Evolutionary conservation across 192 early-diverging fungal species (phyloP).

Genomic region (Pilaira anomala): DNA sequence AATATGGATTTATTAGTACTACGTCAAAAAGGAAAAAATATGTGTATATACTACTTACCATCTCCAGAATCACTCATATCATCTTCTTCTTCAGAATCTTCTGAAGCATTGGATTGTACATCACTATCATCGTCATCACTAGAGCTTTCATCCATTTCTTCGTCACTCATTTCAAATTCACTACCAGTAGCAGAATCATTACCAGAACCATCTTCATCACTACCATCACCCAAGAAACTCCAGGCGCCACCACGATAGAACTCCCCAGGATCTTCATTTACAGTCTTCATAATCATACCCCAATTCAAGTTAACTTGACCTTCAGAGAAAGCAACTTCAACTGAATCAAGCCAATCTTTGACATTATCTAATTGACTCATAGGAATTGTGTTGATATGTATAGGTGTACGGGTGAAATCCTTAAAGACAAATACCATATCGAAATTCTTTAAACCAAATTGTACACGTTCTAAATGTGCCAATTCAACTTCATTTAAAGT

Average conservation of each 20-base stretch:
- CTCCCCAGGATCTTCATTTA: slow-evolving; percentile 85
- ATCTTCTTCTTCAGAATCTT: slow-evolving; percentile 50
- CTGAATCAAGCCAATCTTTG: slow-evolving; percentile 93
- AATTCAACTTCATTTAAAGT: slow-evolving; percentile 92
- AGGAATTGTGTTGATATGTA: slow-evolving; percentile 97
- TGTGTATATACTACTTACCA: slow-evolving; percentile 13
- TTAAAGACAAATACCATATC: slow-evolving; percentile 98
- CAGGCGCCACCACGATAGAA: slow-evolving; percentile 94
- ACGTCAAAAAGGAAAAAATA: neutral
- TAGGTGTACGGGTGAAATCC: slow-evolving; percentile 81
- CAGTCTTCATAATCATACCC: slow-evolving; percentile 97
- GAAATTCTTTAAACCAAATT: slow-evolving; percentile 97
- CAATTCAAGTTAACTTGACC: slow-evolving; percentile 94
- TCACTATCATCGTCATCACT: slow-evolving; percentile 55
- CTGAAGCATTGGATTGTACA: slow-evolving; percentile 58
- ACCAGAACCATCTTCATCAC: slow-evolving; percentile 55
- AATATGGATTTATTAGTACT: neutral
- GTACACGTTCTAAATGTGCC: slow-evolving; percentile 94
- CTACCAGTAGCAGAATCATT: slow-evolving; percentile 54
- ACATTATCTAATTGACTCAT: slow-evolving; percentile 88
- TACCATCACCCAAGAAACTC: slow-evolving; percentile 77
- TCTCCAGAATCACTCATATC: slow-evolving; percentile 56
- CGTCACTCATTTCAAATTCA: slow-evolving; percentile 60
- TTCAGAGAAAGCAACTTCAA: slow-evolving; percentile 91
- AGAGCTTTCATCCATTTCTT: slow-evolving; percentile 50